Evolutionary conservation across 2,329 filamentous ascomycete species (phyloP).

Genomic region (Pseudocercospora macadamiae): DNA sequence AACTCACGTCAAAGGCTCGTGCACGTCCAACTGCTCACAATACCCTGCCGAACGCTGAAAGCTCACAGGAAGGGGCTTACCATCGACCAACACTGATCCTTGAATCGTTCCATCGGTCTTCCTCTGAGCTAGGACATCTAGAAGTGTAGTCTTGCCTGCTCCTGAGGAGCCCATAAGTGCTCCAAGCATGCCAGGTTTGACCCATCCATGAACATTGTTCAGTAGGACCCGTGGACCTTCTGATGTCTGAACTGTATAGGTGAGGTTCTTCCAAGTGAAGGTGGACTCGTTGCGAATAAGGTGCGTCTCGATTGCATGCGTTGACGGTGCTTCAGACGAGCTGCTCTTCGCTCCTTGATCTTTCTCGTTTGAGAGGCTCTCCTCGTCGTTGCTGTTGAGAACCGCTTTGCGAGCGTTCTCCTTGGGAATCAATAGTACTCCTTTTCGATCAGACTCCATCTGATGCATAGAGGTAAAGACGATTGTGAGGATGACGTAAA

Average conservation of each 20-base stretch:
- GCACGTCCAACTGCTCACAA: slow-evolving; percentile 67
- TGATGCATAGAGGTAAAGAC: slow-evolving; percentile 61
- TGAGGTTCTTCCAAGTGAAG: slow-evolving; percentile 84
- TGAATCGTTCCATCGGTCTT: slow-evolving; percentile 48
- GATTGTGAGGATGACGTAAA: slow-evolving; percentile 62
- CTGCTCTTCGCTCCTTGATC: slow-evolving; percentile 4
- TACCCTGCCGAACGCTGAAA: slow-evolving; percentile 59
- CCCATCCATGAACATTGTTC: slow-evolving; percentile 68
- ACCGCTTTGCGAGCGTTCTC: slow-evolving; percentile 53
- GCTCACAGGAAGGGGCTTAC: slow-evolving; percentile 40
- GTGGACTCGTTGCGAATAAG: slow-evolving; percentile 66
- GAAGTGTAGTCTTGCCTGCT: slow-evolving; percentile 44
- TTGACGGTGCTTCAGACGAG: slow-evolving; percentile 35
- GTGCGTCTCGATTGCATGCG: slow-evolving; percentile 3
- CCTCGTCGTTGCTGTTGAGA: slow-evolving; percentile 13
- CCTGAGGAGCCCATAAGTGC: slow-evolving; percentile 80
- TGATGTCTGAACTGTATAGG: slow-evolving; percentile 67
- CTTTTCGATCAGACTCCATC: slow-evolving; percentile 27
- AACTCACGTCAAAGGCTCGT: slow-evolving; percentile 59
- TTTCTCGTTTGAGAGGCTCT: slow-evolving; percentile 16
- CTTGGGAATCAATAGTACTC: slow-evolving; percentile 61
- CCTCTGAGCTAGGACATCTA: slow-evolving; percentile 46
- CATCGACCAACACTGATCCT: slow-evolving; percentile 50
- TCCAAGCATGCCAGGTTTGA: slow-evolving; percentile 74
- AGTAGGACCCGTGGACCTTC: slow-evolving; percentile 53